These are phyloP conservation scores for Fusarium equiseti DNA, from an alignment of 2,329 filamentous ascomycete species.

Conservation along the genomic window DNA sequence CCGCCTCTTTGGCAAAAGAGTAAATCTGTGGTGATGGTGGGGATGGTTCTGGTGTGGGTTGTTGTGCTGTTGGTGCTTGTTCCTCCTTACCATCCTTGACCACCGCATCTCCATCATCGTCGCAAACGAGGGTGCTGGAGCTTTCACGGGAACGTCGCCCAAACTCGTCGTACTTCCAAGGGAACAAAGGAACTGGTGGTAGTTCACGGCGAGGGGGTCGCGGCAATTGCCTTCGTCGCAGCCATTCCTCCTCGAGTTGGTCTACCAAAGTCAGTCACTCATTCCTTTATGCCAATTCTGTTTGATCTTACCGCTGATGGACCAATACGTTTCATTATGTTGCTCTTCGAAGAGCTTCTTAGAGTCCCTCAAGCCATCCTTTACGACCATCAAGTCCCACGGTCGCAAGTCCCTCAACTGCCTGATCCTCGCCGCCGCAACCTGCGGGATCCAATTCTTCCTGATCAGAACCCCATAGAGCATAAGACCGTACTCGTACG, in stretches of 20 bases:
- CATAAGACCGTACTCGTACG: slow-evolving; percentile 44
- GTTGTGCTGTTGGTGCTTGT: not conserved
- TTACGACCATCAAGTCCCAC: slow-evolving; percentile 44
- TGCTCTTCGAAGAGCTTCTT: slow-evolving; percentile 33
- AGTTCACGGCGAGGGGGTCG: not conserved
- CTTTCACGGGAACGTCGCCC: not conserved
- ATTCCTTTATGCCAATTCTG: not conserved
- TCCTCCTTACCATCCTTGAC: not conserved
- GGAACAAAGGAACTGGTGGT: slow-evolving; percentile 26
- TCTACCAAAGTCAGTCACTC: slow-evolving; percentile 18
- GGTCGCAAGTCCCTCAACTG: slow-evolving; percentile 28
- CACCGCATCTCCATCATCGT: not conserved
- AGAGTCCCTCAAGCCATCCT: slow-evolving; percentile 31
- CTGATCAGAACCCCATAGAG: slow-evolving; percentile 36
- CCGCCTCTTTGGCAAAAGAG: not conserved
- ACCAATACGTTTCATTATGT: slow-evolving; percentile 22
- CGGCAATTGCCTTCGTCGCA: not conserved
- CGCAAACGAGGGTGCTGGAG: not conserved
- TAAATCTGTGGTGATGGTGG: not conserved
- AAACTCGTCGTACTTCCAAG: not conserved
- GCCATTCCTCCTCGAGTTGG: slow-evolving; percentile 4
- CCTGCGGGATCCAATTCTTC: not conserved
- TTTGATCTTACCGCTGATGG: slow-evolving; percentile 8
- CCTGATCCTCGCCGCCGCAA: slow-evolving; percentile 24
- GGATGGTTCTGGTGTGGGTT: not conserved